phyloP scores from a whole-genome alignment of 768 basidiomycete genomes.

The Infundibulicybe gibba region DNA sequence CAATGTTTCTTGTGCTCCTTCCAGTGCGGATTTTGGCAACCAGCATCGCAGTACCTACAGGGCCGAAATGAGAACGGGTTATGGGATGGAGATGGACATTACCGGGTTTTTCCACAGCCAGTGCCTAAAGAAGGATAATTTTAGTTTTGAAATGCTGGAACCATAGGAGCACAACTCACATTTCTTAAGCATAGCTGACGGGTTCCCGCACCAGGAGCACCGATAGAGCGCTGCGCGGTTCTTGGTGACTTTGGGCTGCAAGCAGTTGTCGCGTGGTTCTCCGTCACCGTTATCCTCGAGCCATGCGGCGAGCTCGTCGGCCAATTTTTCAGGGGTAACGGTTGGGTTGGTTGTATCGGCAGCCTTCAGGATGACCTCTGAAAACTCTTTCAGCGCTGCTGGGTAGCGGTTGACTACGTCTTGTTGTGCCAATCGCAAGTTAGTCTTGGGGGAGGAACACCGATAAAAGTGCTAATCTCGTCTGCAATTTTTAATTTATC shows the following conservation, averaged over 20 bases:
- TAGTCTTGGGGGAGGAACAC: constrained; percentile 45
- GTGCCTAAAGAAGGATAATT: not conserved
- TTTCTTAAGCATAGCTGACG: constrained; percentile 53
- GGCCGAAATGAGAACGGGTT: not conserved
- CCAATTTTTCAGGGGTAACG: constrained; percentile 32
- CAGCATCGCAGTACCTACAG: constrained; percentile 40
- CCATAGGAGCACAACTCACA: constrained; percentile 24
- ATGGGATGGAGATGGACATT: not conserved
- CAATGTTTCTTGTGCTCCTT: constrained; percentile 33
- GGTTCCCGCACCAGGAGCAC: constrained; percentile 65
- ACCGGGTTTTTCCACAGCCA: not conserved
- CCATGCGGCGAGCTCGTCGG: constrained; percentile 44
- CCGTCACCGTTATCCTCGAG: constrained; percentile 26
- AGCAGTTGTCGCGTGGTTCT: constrained; percentile 22
- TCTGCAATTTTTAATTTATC: constrained; percentile 47
- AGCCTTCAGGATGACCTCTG: constrained; percentile 32
- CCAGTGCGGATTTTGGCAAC: constrained; percentile 37
- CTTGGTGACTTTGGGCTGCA: constrained; percentile 41
- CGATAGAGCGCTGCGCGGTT: constrained; percentile 51
- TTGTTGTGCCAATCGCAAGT: constrained; percentile 48
- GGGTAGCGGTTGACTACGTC: constrained; percentile 45
- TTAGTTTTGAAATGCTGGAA: not conserved
- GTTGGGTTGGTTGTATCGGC: constrained; percentile 22
- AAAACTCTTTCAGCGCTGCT: constrained; percentile 44
- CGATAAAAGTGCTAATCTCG: constrained; percentile 45